These are phyloP conservation scores for Rutstroemia sp. DNA, from an alignment of 2,329 filamentous ascomycete genomes.

Conservation along the genomic window DNA sequence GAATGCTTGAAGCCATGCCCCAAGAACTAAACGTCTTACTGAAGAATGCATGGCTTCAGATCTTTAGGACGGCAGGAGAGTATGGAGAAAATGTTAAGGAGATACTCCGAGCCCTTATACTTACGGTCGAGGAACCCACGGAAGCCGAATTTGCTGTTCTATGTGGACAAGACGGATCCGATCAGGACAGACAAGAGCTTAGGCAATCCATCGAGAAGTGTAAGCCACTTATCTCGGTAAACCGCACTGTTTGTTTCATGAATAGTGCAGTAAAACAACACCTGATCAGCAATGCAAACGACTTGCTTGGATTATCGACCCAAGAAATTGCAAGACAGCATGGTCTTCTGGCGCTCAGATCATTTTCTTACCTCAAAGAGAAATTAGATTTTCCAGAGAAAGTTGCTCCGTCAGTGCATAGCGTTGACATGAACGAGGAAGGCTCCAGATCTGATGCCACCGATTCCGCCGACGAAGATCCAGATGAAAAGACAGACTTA, in stretches of 20 bases:
- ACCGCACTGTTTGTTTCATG: not conserved
- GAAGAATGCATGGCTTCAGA: not conserved
- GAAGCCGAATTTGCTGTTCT: conserved; percentile 1
- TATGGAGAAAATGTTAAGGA: conserved; percentile 1
- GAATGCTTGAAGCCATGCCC: not conserved
- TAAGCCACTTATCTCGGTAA: not conserved
- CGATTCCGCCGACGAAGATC: not conserved
- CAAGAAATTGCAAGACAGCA: not conserved
- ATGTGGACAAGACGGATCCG: not conserved
- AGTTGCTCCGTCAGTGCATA: too few relatives aligned
- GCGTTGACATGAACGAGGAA: not conserved
- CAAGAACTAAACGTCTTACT: not conserved
- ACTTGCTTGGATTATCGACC: not conserved
- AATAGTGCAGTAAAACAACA: not conserved
- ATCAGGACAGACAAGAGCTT: not conserved
- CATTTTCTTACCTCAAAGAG: conserved; percentile 1
- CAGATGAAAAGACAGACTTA: not conserved
- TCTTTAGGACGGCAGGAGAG: not conserved
- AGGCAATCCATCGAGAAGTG: not conserved
- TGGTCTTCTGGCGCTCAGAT: conserved; percentile 3
- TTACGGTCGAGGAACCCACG: conserved; percentile 4
- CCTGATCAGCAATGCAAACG: not conserved
- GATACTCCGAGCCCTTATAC: conserved; percentile 1
- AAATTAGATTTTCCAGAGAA: conserved; percentile 1
- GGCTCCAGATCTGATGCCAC: not conserved